Evolutionary conservation across 768 basidiomycete genomes (phyloP).

Genomic region (Tulasnella sp.): DNA sequence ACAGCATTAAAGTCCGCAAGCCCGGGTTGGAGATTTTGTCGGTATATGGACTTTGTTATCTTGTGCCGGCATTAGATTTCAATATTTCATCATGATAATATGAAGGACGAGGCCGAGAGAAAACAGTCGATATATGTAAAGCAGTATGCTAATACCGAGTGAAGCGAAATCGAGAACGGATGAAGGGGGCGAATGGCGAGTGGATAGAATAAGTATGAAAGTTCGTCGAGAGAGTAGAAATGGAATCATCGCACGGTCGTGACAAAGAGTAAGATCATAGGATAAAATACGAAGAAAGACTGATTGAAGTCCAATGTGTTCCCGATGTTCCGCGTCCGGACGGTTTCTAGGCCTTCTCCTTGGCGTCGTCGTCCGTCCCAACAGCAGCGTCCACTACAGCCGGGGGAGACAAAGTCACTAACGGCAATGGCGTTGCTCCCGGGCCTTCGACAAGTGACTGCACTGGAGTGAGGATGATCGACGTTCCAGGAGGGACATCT

Average conservation of each 20-base stretch:
- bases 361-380: not conserved
- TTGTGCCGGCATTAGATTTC: too few relatives aligned
- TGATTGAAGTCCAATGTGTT: too few relatives aligned
- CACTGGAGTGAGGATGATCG: not conserved
- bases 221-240: not conserved
- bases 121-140: not conserved
- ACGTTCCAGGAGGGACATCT: not conserved
- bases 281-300: not conserved
- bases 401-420: conserved; percentile 6
- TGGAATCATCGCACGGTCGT: not conserved
- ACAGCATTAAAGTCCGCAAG: too few relatives aligned
- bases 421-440: not conserved
- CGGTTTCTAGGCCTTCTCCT: not conserved
- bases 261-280: not conserved
- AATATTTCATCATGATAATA: too few relatives aligned
- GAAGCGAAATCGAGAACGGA: not conserved
- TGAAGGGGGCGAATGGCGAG: not conserved
- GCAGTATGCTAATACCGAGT: not conserved
- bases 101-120: too few relatives aligned
- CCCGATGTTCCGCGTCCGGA: too few relatives aligned
- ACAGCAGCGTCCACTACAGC: not conserved
- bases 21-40: too few relatives aligned
- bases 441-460: not conserved
- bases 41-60: too few relatives aligned
- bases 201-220: not conserved